Conservation (phyloP, 2,329 filamentous ascomycete species). For the Volutella citrinella region DNA sequence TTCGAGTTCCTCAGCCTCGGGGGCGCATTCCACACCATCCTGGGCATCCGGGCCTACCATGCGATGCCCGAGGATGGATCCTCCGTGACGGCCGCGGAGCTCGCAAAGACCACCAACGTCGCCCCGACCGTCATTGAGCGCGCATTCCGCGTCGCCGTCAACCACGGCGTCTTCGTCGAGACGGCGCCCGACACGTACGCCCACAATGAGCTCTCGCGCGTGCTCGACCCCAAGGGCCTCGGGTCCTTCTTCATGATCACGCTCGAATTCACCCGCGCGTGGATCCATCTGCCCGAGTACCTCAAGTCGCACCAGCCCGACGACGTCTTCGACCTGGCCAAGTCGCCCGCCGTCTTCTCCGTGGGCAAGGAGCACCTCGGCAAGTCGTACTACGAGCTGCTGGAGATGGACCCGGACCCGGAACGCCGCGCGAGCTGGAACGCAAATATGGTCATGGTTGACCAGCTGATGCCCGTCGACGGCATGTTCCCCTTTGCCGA, state of each 20-base stretch:
- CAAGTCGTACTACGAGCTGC: slow-evolving; percentile 33
- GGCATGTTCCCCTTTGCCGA: slow-evolving; percentile 35
- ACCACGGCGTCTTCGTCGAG: slow-evolving; percentile 28
- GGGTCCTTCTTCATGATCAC: slow-evolving; percentile 31
- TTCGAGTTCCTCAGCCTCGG: slow-evolving; percentile 20
- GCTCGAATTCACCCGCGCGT: slow-evolving; percentile 28
- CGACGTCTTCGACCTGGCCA: slow-evolving; percentile 29
- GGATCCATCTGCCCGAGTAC: slow-evolving; percentile 27
- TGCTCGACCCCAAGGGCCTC: slow-evolving; percentile 24
- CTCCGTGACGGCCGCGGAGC: slow-evolving; percentile 17
- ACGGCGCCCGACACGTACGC: slow-evolving; percentile 28
- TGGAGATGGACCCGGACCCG: slow-evolving; percentile 26
- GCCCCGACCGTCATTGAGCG: slow-evolving; percentile 30
- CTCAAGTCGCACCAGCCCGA: slow-evolving; percentile 28
- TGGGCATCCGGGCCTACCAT: slow-evolving; percentile 23
- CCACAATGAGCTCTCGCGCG: slow-evolving; percentile 29
- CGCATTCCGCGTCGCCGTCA: slow-evolving; percentile 28
- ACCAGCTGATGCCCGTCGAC: slow-evolving; percentile 30
- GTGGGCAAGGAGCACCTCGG: slow-evolving; percentile 29
- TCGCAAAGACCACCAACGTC: slow-evolving; percentile 24
- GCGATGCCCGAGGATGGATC: slow-evolving; percentile 23
- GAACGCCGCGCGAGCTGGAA: slow-evolving; percentile 33
- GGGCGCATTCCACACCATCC: slow-evolving; percentile 25
- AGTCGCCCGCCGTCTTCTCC: slow-evolving; percentile 31
- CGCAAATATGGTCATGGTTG: slow-evolving; percentile 27